Evolutionary conservation across 768 basidiomycete genomes (phyloP).

Genomic region (Pisolithus orientalis): DNA sequence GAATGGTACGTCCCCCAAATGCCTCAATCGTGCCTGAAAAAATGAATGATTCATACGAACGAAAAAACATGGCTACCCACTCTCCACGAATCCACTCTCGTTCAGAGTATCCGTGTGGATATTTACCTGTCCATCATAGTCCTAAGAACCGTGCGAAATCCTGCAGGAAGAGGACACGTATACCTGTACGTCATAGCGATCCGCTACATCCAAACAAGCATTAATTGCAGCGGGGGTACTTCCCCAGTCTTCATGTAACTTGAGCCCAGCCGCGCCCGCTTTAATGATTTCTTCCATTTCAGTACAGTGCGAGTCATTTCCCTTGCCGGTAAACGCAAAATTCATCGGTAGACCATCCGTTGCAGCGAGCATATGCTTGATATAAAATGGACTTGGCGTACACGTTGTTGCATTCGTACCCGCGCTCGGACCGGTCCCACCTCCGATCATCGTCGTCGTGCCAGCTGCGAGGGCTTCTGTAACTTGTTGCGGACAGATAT

Average conservation of each 20-base stretch:
- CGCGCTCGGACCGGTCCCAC: slow-evolving; percentile 90
- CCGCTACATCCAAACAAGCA: slow-evolving; percentile 72
- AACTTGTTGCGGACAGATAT: slow-evolving; percentile 92
- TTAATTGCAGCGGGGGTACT: slow-evolving; percentile 78
- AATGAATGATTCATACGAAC: slow-evolving; percentile 5
- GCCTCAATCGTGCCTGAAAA: slow-evolving; percentile 76
- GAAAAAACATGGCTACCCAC: slow-evolving; percentile 36
- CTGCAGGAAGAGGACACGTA: slow-evolving; percentile 8
- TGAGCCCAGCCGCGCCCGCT: slow-evolving; percentile 85
- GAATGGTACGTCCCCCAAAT: slow-evolving; percentile 86
- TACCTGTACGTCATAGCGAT: slow-evolving; percentile 92
- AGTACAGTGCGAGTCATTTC: slow-evolving; percentile 76
- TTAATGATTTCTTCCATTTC: slow-evolving; percentile 76
- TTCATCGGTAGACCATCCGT: slow-evolving; percentile 89
- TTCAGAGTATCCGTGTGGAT: slow-evolving; percentile 98
- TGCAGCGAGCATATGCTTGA: slow-evolving; percentile 86
- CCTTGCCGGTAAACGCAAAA: slow-evolving; percentile 94
- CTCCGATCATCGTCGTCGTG: slow-evolving; percentile 92
- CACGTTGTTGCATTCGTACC: slow-evolving; percentile 90
- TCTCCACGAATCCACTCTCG: slow-evolving; percentile 95
- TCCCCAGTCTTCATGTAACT: slow-evolving; percentile 98
- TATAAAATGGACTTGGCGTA: slow-evolving; percentile 85
- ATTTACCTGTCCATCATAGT: slow-evolving; percentile 36
- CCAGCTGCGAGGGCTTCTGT: slow-evolving; percentile 78
- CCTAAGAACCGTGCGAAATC: not conserved